Conservation (phyloP, 2,329 filamentous ascomycete species). For the Pseudogymnoascus sp. region DNA sequence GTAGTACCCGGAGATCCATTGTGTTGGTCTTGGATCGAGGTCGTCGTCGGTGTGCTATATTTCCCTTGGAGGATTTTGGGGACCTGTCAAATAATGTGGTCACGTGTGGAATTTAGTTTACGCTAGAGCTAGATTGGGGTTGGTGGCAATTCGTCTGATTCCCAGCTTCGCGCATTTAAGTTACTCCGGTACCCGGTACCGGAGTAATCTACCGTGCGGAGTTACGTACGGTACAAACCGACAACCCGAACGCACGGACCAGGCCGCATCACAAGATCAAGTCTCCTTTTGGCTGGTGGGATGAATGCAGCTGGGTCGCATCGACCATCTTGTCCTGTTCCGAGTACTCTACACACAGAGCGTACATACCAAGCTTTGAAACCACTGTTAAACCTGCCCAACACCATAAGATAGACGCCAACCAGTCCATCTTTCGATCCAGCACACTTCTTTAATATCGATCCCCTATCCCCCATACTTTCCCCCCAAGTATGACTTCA, state of each 20-base stretch:
- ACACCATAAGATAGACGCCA: background rate
- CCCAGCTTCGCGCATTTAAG: background rate
- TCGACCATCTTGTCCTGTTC: background rate
- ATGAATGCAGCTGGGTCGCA: background rate
- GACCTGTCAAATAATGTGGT: conserved; percentile 1
- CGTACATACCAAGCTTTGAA: background rate
- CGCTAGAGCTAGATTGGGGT: background rate
- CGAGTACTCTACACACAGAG: too few relatives aligned
- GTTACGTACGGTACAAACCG: background rate
- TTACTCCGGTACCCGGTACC: background rate
- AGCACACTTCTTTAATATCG: background rate
- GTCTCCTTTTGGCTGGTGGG: conserved; percentile 3
- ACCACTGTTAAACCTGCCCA: background rate
- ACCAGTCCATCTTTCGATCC: background rate
- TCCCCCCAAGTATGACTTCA: background rate
- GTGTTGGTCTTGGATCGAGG: conserved; percentile 10
- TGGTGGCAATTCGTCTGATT: background rate
- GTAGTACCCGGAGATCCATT: conserved; percentile 27
- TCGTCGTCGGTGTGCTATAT: conserved; percentile 8
- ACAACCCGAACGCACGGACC: background rate
- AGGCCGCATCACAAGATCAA: conserved; percentile 5
- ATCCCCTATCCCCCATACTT: background rate
- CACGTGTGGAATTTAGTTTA: background rate
- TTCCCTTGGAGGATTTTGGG: conserved; percentile 9
- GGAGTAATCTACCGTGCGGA: background rate